Evolutionary conservation across 2,329 filamentous ascomycete species (phyloP).

Genomic region (Paramyrothecium roridum): DNA sequence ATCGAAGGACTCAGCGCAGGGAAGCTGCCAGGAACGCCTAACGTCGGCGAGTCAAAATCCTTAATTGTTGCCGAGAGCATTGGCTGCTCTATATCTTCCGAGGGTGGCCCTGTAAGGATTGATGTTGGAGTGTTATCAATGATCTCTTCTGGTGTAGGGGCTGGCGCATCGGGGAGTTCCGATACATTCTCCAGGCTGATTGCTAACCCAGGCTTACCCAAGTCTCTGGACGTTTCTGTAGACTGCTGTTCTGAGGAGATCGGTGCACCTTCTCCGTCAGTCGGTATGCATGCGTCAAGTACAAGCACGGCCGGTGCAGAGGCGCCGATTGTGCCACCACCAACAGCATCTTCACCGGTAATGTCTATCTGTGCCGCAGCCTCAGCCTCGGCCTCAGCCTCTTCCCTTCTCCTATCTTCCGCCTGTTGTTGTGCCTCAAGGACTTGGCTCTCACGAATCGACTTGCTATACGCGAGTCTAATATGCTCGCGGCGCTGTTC

Average conservation of each 20-base stretch:
- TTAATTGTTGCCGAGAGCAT: constrained; percentile 7
- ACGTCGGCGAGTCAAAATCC: constrained; percentile 57
- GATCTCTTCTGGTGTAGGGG: background rate
- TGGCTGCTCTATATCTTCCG: background rate
- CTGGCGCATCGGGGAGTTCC: too few relatives aligned
- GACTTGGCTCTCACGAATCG: constrained; percentile 71
- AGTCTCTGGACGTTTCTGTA: too few relatives aligned
- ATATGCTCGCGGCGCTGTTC: constrained; percentile 79
- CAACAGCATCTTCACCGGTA: too few relatives aligned
- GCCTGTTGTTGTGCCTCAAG: constrained; percentile 51
- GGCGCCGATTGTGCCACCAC: too few relatives aligned
- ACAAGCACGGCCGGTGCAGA: too few relatives aligned
- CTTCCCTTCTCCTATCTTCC: constrained; percentile 48
- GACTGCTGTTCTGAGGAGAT: too few relatives aligned
- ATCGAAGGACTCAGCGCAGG: constrained; percentile 35
- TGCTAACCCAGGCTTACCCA: too few relatives aligned
- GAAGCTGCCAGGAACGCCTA: constrained; percentile 65
- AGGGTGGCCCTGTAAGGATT: background rate
- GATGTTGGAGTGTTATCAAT: background rate
- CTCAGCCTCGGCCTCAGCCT: constrained; percentile 19
- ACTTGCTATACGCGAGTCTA: constrained; percentile 80
- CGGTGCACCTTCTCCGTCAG: too few relatives aligned
- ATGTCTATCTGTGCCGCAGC: constrained; percentile 2
- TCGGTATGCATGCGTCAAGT: too few relatives aligned
- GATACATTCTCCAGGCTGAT: too few relatives aligned